These are phyloP conservation scores for Bothriochloa decipiens DNA, from an alignment of 176 grass and related monocot genomes.

Conservation along the genomic window DNA sequence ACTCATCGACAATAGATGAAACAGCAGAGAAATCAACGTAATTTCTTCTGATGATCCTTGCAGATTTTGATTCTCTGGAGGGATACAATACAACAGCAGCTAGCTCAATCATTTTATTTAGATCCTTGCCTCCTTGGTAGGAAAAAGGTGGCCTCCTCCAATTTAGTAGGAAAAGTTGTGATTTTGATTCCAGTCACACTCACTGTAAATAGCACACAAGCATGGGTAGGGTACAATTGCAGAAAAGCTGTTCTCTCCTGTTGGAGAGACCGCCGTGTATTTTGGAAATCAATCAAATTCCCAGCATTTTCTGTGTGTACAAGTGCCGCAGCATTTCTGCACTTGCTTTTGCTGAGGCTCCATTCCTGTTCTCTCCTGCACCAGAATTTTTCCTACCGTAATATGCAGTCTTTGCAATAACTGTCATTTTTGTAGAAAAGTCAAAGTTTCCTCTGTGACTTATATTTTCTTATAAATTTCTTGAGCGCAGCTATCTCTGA, in stretches of 20 bases:
- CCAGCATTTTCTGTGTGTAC: constrained; percentile 2
- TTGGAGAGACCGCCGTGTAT: constrained; percentile 1
- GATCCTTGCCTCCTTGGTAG: constrained; percentile 6
- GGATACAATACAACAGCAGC: constrained; percentile 43
- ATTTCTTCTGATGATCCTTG: constrained; percentile 19
- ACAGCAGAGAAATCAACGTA: constrained; percentile 61
- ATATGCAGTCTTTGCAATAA: not conserved
- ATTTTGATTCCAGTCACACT: constrained; percentile 40
- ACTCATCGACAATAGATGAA: constrained; percentile 69
- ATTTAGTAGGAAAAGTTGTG: constrained; percentile 37
- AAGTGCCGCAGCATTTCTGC: not conserved
- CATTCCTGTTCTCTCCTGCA: not conserved
- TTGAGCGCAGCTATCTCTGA: not conserved
- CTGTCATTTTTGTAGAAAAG: not conserved
- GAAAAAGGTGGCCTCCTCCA: constrained; percentile 15
- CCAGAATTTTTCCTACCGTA: not conserved
- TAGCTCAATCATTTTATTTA: constrained; percentile 49
- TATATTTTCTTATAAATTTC: not conserved
- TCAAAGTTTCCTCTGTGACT: not conserved
- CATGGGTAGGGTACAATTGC: constrained; percentile 8
- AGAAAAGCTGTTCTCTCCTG: constrained; percentile 19
- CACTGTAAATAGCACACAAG: constrained; percentile 51
- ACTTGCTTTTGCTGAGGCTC: not conserved
- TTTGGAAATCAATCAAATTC: constrained; percentile 46
- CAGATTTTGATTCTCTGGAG: constrained; percentile 55